A percentile compares a stretch with the other conserved stretches of the same genome.
Evolutionary conservation across 2,329 filamentous ascomycete genomes (phyloP).

Genomic region (Diplodia seriata): DNA sequence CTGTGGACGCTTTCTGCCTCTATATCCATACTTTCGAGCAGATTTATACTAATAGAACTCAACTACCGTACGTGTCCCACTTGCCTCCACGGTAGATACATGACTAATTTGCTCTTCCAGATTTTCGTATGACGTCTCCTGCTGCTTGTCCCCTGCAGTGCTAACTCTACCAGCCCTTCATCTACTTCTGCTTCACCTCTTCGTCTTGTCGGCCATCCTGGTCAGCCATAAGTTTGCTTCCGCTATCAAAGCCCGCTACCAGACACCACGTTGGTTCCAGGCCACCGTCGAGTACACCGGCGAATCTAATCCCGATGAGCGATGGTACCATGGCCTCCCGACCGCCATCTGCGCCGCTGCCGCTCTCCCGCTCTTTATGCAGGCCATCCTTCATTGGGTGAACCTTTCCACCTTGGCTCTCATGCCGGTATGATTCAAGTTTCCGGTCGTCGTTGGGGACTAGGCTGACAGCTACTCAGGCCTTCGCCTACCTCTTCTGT

Average conservation of each 20-base stretch:
- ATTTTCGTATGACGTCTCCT: slow-evolving; percentile 14
- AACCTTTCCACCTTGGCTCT: slow-evolving; percentile 44
- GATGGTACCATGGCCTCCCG: slow-evolving; percentile 10
- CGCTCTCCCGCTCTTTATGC: slow-evolving; percentile 39
- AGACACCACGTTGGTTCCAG: slow-evolving; percentile 12
- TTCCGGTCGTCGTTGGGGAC: not conserved
- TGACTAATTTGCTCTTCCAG: slow-evolving; percentile 7
- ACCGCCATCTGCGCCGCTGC: slow-evolving; percentile 34
- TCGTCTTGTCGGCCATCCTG: slow-evolving; percentile 33
- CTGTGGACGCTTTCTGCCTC: slow-evolving; percentile 24
- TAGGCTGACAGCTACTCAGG: slow-evolving; percentile 36
- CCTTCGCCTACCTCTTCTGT: slow-evolving; percentile 32
- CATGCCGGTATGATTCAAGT: slow-evolving; percentile 39
- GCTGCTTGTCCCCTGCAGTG: not conserved
- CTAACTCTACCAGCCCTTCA: slow-evolving; percentile 36
- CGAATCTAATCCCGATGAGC: slow-evolving; percentile 2
- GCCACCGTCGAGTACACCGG: slow-evolving; percentile 13
- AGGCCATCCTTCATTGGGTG: slow-evolving; percentile 43
- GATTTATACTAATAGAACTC: slow-evolving; percentile 23
- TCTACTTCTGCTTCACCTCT: slow-evolving; percentile 35
- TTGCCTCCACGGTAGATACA: too few relatives aligned
- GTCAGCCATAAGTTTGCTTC: slow-evolving; percentile 6
- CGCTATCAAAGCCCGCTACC: slow-evolving; percentile 1
- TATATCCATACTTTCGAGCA: slow-evolving; percentile 19
- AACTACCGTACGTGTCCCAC: slow-evolving; percentile 26